Base-by-base conservation (phyloP, 768 basidiomycete genomes). In the Naematelia aurantialba region DNA sequence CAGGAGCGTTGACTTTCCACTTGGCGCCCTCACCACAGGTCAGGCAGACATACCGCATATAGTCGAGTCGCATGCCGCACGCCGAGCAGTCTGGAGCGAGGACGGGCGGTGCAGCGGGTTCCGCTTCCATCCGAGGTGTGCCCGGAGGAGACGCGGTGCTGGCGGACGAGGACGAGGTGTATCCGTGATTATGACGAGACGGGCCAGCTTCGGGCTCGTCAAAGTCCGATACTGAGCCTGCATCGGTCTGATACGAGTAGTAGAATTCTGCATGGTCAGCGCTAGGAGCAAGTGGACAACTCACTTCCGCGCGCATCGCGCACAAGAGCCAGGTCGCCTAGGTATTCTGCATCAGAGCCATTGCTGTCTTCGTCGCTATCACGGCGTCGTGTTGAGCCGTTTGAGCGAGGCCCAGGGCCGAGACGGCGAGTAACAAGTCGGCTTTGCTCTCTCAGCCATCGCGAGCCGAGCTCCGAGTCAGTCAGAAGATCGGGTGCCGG, bases 31-130 rank as follows among this genome's bases (percentile, higher is more conserved):
- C 88, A 8, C 90, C 91, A 67, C 92, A 94, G 22, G 85, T 87
- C 3, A 86, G 82, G 70, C 93, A 97, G 13, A 93, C 86, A 74
- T 97, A 96, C 47, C 89, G 85, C 73, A 94, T 85, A n/a, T 84
- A 82, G 52, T 90, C 87, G 19, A 97, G 79, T 4, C 85, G 69
- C 0, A 81, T 75, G 13, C 87, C 87, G 66, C 93, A 97, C 47
- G 84, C 83, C 0, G 90, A 91, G 76, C 93, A 97, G 50, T 85
- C 83, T 0, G 91, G 75, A 12, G 75, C 74, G 1, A 76, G 45
- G 11, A 67, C 56, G 39, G 82, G 83, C 13, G 85, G 79, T 0
- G 84, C 79, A 57, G 87, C 84, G 0, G 68, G 70, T 46, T 76
- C 74, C 21, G 68, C 55, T 31, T 67, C 48, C 34, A 60, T 55